Percentiles rank a stretch among this genome's conserved stretches.
Evolutionary conservation across 1,284 basidiomycete genomes (phyloP).

Genomic region (Apiotrichum veenhuisii): DNA sequence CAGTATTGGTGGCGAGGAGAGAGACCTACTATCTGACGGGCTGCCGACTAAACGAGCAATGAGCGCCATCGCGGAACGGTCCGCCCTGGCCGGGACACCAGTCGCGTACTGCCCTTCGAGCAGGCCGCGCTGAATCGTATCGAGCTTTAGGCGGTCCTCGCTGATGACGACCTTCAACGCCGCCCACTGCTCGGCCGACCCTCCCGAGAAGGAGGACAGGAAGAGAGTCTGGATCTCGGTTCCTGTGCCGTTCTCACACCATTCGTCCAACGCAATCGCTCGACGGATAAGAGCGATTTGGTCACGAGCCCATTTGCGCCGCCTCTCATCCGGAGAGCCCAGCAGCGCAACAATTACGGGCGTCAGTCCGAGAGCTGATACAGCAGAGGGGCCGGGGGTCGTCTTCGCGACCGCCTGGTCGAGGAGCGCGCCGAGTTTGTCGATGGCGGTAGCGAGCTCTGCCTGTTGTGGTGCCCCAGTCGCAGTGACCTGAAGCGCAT

Average conservation of each 20-base stretch:
- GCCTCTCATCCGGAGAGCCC: constrained; percentile 11
- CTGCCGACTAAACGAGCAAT: constrained; percentile 50
- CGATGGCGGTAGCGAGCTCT: background rate
- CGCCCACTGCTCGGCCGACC: constrained; percentile 20
- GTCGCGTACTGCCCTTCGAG: constrained; percentile 24
- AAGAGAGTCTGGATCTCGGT: constrained; percentile 28
- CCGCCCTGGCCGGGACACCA: constrained; percentile 15
- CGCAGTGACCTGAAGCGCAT: background rate
- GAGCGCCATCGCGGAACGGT: constrained; percentile 36
- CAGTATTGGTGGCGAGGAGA: constrained; percentile 48
- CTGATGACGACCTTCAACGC: constrained; percentile 22
- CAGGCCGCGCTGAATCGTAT: constrained; percentile 34
- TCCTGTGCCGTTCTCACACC: constrained; percentile 30
- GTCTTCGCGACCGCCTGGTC: constrained; percentile 23
- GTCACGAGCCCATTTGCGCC: constrained; percentile 29
- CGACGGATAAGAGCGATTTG: constrained; percentile 24
- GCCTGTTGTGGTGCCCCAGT: background rate
- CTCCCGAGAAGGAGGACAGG: constrained; percentile 8
- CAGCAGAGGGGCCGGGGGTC: constrained; percentile 8
- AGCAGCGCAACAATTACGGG: constrained; percentile 28
- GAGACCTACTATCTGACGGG: constrained; percentile 54
- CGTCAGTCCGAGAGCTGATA: constrained; percentile 25
- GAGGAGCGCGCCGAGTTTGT: constrained; percentile 50
- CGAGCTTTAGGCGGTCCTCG: constrained; percentile 20
- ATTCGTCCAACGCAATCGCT: constrained; percentile 30